A percentile compares a stretch with the other conserved stretches of the same genome.
phyloP scores from a whole-genome alignment of 331 rosid genomes.

The Dryas integrifolia region DNA sequence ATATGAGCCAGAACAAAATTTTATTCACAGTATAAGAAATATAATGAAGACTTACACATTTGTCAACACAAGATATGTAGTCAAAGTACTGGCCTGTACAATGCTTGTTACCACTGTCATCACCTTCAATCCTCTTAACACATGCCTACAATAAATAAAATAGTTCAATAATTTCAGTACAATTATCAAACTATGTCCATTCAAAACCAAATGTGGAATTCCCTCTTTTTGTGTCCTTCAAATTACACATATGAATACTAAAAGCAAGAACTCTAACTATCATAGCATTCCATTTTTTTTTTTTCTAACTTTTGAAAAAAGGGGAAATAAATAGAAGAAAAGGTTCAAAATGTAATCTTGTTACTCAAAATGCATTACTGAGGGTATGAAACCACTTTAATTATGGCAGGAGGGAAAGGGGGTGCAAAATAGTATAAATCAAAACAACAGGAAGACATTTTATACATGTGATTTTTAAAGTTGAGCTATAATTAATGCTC shows the following conservation, averaged over 20 bases:
- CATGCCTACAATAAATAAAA: constrained; percentile 5
- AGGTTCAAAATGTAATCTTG: not conserved
- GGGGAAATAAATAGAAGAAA: not conserved
- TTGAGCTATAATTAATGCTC: not conserved
- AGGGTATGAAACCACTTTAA: not conserved
- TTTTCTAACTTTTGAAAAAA: not conserved
- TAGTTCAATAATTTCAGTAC: not conserved
- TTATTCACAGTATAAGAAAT: not conserved
- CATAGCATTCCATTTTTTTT: not conserved
- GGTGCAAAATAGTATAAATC: not conserved
- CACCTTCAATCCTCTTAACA: constrained; percentile 21
- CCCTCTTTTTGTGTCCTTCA: not conserved
- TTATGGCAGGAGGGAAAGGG: not conserved
- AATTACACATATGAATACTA: not conserved
- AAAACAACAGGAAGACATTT: not conserved
- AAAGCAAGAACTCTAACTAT: not conserved
- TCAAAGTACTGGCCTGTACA: constrained; percentile 25
- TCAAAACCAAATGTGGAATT: not conserved
- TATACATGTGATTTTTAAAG: not conserved
- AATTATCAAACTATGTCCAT: not conserved
- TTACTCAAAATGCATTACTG: not conserved
- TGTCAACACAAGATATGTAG: constrained; percentile 26
- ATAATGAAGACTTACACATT: constrained; percentile 19
- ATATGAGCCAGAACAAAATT: not conserved
- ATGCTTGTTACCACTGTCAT: constrained; percentile 7